Evolutionary conservation across 495 filamentous ascomycete species (phyloP).

Genomic region (Rhizodiscina lignyota): DNA sequence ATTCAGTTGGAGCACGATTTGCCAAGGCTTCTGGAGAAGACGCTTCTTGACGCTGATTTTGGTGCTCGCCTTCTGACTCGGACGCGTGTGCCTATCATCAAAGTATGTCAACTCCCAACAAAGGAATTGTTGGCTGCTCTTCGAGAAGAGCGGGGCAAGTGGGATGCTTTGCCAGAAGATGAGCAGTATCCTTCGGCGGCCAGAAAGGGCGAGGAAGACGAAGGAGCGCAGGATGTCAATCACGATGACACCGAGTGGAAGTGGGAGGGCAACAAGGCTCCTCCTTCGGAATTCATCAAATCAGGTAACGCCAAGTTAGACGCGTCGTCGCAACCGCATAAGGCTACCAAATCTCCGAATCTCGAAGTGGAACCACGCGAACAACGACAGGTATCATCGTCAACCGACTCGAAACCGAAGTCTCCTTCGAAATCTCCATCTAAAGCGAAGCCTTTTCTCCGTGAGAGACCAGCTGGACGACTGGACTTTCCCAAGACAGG

Average conservation of each 20-base stretch:
- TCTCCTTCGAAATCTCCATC: not conserved
- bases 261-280: too few species aligned
- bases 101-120: slow-evolving; percentile 53
- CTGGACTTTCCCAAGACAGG: slow-evolving; percentile 55
- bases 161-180: slow-evolving; percentile 28
- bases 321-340: not conserved
- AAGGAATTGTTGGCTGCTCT: slow-evolving; percentile 32
- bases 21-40: slow-evolving; percentile 37
- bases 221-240: not conserved
- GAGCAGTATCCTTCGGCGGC: slow-evolving; percentile 13
- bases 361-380: not conserved
- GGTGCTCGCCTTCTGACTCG: slow-evolving; percentile 52
- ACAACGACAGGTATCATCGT: not conserved
- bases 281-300: not conserved
- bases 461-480: slow-evolving; percentile 33
- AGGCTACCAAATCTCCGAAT: too few species aligned
- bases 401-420: slow-evolving; percentile 3
- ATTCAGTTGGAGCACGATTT: slow-evolving; percentile 16
- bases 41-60: slow-evolving; percentile 48
- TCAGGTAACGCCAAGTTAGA: not conserved
- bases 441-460: slow-evolving; percentile 24
- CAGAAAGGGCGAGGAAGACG: slow-evolving; percentile 1
- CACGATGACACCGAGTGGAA: not conserved
- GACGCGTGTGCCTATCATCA: slow-evolving; percentile 70
- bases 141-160: slow-evolving; percentile 38